Evolutionary conservation across 2,329 filamentous ascomycete species (phyloP).

Genomic region (Penicillium occitanis): DNA sequence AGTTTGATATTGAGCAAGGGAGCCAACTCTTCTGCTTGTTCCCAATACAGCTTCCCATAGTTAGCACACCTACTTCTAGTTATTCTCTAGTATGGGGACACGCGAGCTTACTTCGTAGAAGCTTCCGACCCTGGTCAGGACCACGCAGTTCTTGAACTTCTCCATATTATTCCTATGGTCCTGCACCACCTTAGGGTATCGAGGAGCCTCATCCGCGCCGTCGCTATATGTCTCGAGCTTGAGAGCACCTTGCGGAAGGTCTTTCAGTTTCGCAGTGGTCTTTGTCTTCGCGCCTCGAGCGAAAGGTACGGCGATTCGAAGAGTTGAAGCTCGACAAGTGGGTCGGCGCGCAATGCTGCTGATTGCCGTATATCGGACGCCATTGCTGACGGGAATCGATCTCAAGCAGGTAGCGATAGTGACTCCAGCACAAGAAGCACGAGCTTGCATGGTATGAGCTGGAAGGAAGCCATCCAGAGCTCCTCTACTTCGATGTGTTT

Average conservation of each 20-base stretch:
- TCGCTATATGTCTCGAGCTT: conserved; percentile 45
- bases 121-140: conserved; percentile 87
- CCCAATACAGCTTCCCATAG: conserved; percentile 72
- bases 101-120: conserved; percentile 72
- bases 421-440: conserved; percentile 12
- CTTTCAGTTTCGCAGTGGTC: conserved; percentile 43
- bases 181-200: conserved; percentile 84
- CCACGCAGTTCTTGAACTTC: conserved; percentile 84
- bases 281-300: conserved; percentile 39
- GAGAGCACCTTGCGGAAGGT: conserved; percentile 59
- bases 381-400: neutral
- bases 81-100: neutral
- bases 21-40: conserved; percentile 87
- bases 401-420: conserved; percentile 21
- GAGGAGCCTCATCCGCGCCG: conserved; percentile 50
- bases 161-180: conserved; percentile 87
- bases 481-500: neutral
- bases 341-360: conserved; percentile 20
- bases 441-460: conserved; percentile 20
- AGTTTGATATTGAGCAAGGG: conserved; percentile 86
- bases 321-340: conserved; percentile 17
- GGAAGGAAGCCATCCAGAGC: conserved; percentile 3
- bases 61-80: conserved; percentile 7
- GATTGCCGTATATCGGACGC: neutral
- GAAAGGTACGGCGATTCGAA: conserved; percentile 20